Percentiles rank a stretch among this genome's conserved stretches.
These are phyloP conservation scores for Casuarina cunninghamiana DNA, from an alignment of 306 rosid genomes.

Conservation along the genomic window DNA sequence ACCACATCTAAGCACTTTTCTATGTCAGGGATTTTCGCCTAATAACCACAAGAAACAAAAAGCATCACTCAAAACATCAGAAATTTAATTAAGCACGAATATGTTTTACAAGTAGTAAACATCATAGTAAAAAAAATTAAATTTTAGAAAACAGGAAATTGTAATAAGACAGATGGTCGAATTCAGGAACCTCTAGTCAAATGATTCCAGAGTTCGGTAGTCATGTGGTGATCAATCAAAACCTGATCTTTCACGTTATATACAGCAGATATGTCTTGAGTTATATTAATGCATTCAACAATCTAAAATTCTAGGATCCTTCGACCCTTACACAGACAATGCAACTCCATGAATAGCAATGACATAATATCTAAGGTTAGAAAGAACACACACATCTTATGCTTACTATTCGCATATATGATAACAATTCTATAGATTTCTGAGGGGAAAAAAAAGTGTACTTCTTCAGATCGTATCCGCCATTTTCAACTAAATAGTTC, in stretches of 20 bases:
- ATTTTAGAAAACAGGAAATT: background rate
- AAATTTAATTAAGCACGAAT: background rate
- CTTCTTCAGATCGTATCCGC: background rate
- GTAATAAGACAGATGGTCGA: background rate
- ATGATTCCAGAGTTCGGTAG: background rate
- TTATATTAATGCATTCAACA: background rate
- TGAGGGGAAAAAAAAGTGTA: background rate
- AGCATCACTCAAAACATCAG: background rate
- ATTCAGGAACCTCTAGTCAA: background rate
- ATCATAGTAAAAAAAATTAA: background rate
- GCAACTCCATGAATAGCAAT: background rate
- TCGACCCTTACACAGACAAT: background rate
- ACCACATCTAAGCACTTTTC: constrained; percentile 86
- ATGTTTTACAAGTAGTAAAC: too few species aligned
- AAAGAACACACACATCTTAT: background rate
- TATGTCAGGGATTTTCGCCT: constrained; percentile 99
- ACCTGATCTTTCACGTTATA: background rate
- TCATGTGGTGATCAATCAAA: background rate
- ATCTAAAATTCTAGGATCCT: background rate
- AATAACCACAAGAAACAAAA: constrained; percentile 34
- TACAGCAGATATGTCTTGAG: background rate
- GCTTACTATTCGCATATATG: background rate
- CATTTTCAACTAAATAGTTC: background rate
- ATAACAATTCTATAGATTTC: background rate
- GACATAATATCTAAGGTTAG: background rate